Evolutionary conservation across 2,329 filamentous ascomycete species (phyloP), one percentile per base, ranked within the genome.

Genomic region (Phaeoacremonium minimum): DNA sequence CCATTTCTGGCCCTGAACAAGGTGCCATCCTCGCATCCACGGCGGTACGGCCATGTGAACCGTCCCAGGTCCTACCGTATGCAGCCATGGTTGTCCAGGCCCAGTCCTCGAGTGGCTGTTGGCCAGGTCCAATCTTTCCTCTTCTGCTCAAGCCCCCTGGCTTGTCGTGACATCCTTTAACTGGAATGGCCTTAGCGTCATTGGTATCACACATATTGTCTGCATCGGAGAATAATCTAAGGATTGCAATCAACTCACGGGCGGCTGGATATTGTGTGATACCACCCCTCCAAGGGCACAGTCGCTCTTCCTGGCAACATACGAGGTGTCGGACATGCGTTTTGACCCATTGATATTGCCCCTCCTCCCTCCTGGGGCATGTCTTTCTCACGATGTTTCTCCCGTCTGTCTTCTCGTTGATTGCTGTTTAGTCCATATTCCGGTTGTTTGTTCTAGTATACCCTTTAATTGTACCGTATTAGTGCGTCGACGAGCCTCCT

Each of bases 201-300:
- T 34, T n/a, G n/a, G n/a, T 34, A 28, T n/a, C 26, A 15, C 16
- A 18, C 15, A 22, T 26, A 30, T 17, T 20, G 20, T 30, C 29
- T 32, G 35, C 30, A 28, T 36, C 28, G 35, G 18, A 28, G 35
- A 37, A 32, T 32, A 26, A 28, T n/a, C 5, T 35, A 15, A 15
- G 31, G 28, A 17, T 32, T 32, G 26, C n/a, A n/a, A 26, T 17
- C 28, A 14, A 16, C 30, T 26, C 20, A 16, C 18, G 29, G 35
- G 35, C 35, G 35, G 35, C 35, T 22, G 17, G 18, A 26, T 18
- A n/a, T 26, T 26, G 22, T 26, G 22, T 26, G 22, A 26, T 26
- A 26, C 22, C n/a, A n/a, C n/a, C n/a, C n/a, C n/a, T n/a, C n/a
- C n/a, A n/a, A n/a, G n/a, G n/a, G n/a, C n/a, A n/a, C n/a, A n/a